Conservation (phyloP, 352 stramenopile genomes). For the Thraustochytrium sp. region DNA sequence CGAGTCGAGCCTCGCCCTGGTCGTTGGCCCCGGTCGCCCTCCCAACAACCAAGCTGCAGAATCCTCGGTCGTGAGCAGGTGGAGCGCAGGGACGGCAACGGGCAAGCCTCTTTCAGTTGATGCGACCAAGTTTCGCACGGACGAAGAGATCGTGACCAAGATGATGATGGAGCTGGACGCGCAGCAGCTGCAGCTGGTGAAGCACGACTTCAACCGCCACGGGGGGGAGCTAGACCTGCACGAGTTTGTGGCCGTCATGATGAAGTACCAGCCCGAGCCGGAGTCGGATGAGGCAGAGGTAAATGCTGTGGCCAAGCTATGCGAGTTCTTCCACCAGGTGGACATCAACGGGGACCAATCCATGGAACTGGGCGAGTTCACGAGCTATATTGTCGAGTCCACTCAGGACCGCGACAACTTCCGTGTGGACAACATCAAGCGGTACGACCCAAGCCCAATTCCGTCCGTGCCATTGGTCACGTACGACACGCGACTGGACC, state of each 20-base stretch:
- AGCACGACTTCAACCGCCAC: constrained; percentile 68
- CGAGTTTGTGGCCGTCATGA: constrained; percentile 79
- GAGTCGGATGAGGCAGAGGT: constrained; percentile 63
- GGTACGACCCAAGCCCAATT: constrained; percentile 68
- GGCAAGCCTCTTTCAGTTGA: background rate
- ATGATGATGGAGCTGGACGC: constrained; percentile 84
- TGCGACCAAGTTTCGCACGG: constrained; percentile 25
- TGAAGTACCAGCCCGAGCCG: constrained; percentile 51
- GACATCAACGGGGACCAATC: constrained; percentile 79
- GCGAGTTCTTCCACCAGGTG: constrained; percentile 78
- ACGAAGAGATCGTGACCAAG: constrained; percentile 53
- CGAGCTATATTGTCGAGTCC: constrained; percentile 77
- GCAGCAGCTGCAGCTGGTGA: constrained; percentile 70
- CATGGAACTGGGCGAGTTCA: constrained; percentile 84
- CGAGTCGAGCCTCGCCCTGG: too few relatives aligned
- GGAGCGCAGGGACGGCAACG: background rate
- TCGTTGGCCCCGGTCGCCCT: too few relatives aligned
- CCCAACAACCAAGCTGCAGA: too few relatives aligned
- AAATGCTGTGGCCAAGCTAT: constrained; percentile 72
- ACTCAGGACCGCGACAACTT: constrained; percentile 70
- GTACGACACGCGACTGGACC: constrained; percentile 67
- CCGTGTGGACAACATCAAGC: constrained; percentile 74
- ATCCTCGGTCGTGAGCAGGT: background rate
- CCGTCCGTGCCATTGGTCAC: constrained; percentile 47
- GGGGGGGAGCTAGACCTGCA: constrained; percentile 66